phyloP scores from a whole-genome alignment of 495 filamentous ascomycete genomes.

The Tricharina praecox region DNA sequence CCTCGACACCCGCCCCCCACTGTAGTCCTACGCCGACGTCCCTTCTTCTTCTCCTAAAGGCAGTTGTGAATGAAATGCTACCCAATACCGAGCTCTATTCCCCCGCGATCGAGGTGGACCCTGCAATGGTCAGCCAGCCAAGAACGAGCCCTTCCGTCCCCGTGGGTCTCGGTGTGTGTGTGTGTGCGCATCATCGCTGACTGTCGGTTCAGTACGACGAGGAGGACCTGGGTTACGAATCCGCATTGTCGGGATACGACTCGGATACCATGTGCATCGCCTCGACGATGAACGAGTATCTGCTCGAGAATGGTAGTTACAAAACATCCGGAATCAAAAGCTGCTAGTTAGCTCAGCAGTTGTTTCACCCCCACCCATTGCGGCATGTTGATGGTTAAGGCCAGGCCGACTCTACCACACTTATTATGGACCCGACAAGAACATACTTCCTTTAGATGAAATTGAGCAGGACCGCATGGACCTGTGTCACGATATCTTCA shows the following conservation, averaged over 20 bases:
- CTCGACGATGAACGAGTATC: background rate
- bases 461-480: conserved; percentile 11
- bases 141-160: too few relatives aligned
- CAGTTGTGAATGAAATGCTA: too few relatives aligned
- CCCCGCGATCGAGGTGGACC: too few relatives aligned
- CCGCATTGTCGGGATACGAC: background rate
- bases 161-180: too few relatives aligned
- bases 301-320: conserved; percentile 1
- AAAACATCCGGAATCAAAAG: background rate
- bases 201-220: background rate
- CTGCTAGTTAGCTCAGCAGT: background rate
- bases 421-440: conserved; percentile 1
- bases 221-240: background rate
- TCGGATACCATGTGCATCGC: background rate
- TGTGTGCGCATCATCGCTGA: too few relatives aligned
- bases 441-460: conserved; percentile 10
- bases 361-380: background rate
- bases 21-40: background rate
- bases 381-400: background rate
- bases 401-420: conserved; percentile 1
- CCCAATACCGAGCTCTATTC: too few relatives aligned
- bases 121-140: too few relatives aligned
- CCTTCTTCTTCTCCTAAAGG: too few relatives aligned
- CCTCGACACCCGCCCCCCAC: background rate
- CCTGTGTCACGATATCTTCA: conserved; percentile 15